Percentiles rank a stretch among this genome's conserved stretches.
Evolutionary conservation across 768 basidiomycete genomes (phyloP).

Genomic region (Boletus pseudopeckii): DNA sequence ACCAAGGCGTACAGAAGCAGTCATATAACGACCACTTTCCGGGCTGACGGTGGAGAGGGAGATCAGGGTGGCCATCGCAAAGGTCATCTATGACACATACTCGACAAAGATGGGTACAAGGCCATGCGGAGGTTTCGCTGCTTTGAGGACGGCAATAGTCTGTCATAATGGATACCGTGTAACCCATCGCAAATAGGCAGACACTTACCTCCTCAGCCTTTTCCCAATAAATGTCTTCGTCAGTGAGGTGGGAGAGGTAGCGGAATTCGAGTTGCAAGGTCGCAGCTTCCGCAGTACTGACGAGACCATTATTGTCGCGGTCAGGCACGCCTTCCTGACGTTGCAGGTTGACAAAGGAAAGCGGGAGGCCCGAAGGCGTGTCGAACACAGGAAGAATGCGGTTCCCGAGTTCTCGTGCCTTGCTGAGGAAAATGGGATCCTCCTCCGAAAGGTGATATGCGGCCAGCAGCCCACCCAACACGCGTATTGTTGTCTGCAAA

Average conservation of each 20-base stretch:
- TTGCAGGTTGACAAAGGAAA: slow-evolving; percentile 75
- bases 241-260: slow-evolving; percentile 79
- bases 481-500: slow-evolving; percentile 81
- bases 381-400: slow-evolving; percentile 83
- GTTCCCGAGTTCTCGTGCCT: slow-evolving; percentile 80
- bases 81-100: slow-evolving; percentile 40
- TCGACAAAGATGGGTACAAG: slow-evolving; percentile 83
- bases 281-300: slow-evolving; percentile 82
- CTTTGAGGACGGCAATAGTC: slow-evolving; percentile 71
- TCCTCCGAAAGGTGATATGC: slow-evolving; percentile 74
- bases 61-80: slow-evolving; percentile 7
- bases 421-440: slow-evolving; percentile 68
- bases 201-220: slow-evolving; percentile 63
- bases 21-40: slow-evolving; percentile 48
- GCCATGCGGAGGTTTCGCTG: slow-evolving; percentile 60
- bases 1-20: slow-evolving; percentile 81
- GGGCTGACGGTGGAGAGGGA: slow-evolving; percentile 36
- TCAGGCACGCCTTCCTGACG: slow-evolving; percentile 58
- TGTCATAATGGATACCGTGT: slow-evolving; percentile 18
- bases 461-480: slow-evolving; percentile 86
- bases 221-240: slow-evolving; percentile 76
- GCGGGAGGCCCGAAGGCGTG: slow-evolving; percentile 76
- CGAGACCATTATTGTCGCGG: slow-evolving; percentile 53
- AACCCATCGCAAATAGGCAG: neutral
- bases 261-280: slow-evolving; percentile 89